These are phyloP conservation scores for Hyaloperonospora arabidopsidis DNA, from an alignment of 352 stramenopile genomes.

Conservation along the genomic window DNA sequence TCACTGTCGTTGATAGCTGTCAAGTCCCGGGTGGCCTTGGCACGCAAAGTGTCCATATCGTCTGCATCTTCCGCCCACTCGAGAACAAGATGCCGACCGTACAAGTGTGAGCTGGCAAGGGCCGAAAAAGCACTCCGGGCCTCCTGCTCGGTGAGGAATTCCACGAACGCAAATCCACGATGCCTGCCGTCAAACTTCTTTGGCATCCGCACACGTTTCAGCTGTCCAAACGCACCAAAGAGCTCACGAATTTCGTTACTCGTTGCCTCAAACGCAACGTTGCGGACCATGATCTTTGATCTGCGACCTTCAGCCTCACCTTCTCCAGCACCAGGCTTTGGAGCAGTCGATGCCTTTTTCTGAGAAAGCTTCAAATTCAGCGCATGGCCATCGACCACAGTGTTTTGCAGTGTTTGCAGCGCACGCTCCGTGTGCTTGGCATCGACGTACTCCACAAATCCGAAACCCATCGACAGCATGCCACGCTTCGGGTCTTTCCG, in stretches of 20 bases:
- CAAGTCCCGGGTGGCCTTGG: slow-evolving; percentile 71
- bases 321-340: slow-evolving; percentile 41
- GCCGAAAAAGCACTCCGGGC: slow-evolving; percentile 87
- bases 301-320: slow-evolving; percentile 28
- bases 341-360: slow-evolving; percentile 56
- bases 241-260: slow-evolving; percentile 94
- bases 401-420: slow-evolving; percentile 63
- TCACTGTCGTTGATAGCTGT: slow-evolving; percentile 61
- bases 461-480: slow-evolving; percentile 95
- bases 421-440: slow-evolving; percentile 82
- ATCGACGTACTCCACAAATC: slow-evolving; percentile 97
- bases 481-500: slow-evolving; percentile 74
- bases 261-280: slow-evolving; percentile 98
- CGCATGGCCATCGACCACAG: slow-evolving; percentile 91
- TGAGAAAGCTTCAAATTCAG: slow-evolving; percentile 92
- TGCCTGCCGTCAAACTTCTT: slow-evolving; percentile 98
- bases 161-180: slow-evolving; percentile 97
- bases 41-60: slow-evolving; percentile 76
- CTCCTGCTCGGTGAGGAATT: slow-evolving; percentile 96
- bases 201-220: slow-evolving; percentile 96
- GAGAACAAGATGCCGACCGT: slow-evolving; percentile 97
- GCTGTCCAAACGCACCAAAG: slow-evolving; percentile 94
- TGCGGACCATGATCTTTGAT: slow-evolving; percentile 98
- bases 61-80: slow-evolving; percentile 93
- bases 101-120: slow-evolving; percentile 95